phyloP scores from a whole-genome alignment of 2,329 filamentous ascomycete genomes.

The Aspergillus flavus region DNA sequence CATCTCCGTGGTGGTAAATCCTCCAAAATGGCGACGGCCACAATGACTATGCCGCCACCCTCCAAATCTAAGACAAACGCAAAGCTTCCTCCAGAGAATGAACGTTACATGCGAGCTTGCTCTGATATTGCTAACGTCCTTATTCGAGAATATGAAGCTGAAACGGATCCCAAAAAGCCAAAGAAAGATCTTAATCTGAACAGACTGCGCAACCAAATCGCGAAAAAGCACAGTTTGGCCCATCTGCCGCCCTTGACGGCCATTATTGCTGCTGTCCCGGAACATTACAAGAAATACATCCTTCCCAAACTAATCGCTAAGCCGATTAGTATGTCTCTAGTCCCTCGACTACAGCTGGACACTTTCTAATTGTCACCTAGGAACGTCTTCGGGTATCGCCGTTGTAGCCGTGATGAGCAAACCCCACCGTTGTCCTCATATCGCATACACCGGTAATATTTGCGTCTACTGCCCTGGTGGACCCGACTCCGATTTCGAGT shows the following conservation, averaged over 20 bases:
- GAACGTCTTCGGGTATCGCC: conserved; percentile 93
- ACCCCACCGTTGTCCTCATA: conserved; percentile 94
- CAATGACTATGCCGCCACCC: conserved; percentile 60
- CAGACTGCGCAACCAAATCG: conserved; percentile 77
- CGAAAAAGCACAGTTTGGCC: conserved; percentile 89
- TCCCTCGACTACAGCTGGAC: background rate
- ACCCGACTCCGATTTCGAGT: conserved; percentile 97
- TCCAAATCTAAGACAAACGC: conserved; percentile 66
- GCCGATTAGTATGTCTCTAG: conserved; percentile 70
- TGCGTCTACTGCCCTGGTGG: conserved; percentile 98
- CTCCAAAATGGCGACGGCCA: conserved; percentile 62
- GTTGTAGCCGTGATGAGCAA: conserved; percentile 99
- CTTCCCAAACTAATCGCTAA: conserved; percentile 95
- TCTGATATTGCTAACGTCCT: conserved; percentile 92
- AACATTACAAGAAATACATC: conserved; percentile 99
- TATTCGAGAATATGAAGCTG: conserved; percentile 89
- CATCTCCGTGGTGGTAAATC: background rate
- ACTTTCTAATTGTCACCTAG: conserved; percentile 42
- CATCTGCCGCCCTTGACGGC: conserved; percentile 90
- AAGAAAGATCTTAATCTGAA: conserved; percentile 93
- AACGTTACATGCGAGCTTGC: conserved; percentile 90
- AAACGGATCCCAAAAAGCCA: conserved; percentile 70
- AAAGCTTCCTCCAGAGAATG: conserved; percentile 87
- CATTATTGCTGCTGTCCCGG: conserved; percentile 97
- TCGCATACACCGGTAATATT: conserved; percentile 97